Conservation (phyloP, 2,329 filamentous ascomycete species). For the Beauveria sp. region DNA sequence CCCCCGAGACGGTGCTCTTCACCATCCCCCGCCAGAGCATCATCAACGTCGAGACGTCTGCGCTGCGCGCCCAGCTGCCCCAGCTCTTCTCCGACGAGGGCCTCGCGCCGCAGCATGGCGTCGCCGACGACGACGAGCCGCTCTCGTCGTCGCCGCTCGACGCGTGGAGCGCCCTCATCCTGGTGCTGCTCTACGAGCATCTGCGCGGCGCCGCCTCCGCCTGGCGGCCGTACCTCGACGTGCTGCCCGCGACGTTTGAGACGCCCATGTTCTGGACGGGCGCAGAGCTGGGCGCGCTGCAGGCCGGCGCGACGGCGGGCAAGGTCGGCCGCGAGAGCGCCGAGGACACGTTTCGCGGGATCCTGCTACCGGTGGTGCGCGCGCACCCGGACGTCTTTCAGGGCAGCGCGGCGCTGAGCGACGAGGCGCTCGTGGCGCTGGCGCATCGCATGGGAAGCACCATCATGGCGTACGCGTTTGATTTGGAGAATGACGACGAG, state of each 20-base stretch:
- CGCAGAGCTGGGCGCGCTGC: conserved; percentile 61
- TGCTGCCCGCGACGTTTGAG: conserved; percentile 66
- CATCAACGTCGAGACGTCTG: conserved; percentile 66
- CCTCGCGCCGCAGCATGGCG: conserved; percentile 24
- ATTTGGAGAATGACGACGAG: conserved; percentile 54
- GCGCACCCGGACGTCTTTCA: conserved; percentile 37
- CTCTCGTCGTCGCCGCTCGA: conserved; percentile 32
- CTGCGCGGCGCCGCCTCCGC: conserved; percentile 50
- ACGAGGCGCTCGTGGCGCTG: conserved; percentile 39
- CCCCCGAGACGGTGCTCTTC: conserved; percentile 70
- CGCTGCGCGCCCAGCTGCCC: conserved; percentile 51
- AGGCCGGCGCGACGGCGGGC: conserved; percentile 66
- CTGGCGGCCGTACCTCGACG: conserved; percentile 72
- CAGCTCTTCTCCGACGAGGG: conserved; percentile 39
- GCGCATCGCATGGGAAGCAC: conserved; percentile 79
- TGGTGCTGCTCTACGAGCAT: conserved; percentile 74
- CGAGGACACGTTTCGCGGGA: conserved; percentile 57
- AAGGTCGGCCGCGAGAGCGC: conserved; percentile 72
- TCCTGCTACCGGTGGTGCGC: conserved; percentile 45
- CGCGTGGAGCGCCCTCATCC: conserved; percentile 55
- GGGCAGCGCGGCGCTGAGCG: conserved; percentile 26
- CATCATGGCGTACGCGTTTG: conserved; percentile 92
- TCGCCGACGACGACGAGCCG: conserved; percentile 29
- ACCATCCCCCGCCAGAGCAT: conserved; percentile 66
- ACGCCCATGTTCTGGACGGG: conserved; percentile 86